Percentiles rank a stretch among this genome's conserved stretches.
These are phyloP conservation scores for Thalassiosira livingstoniorum DNA, from an alignment of 352 stramenopile genomes.

Conservation along the genomic window DNA sequence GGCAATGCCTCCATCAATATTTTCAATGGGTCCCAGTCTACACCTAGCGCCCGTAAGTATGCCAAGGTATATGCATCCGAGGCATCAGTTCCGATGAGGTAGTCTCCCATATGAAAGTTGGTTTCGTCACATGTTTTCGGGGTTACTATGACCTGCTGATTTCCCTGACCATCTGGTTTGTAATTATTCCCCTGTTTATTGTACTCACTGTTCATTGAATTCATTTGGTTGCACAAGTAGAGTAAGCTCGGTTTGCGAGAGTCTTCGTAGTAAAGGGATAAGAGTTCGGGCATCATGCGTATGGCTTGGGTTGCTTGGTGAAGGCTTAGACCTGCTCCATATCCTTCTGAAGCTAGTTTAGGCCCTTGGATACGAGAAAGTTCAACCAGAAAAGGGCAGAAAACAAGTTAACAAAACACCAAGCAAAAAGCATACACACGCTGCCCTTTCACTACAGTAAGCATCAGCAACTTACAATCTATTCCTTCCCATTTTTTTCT, in stretches of 20 bases:
- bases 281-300: slow-evolving; percentile 62
- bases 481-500: slow-evolving; percentile 22
- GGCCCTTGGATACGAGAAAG: slow-evolving; percentile 33
- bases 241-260: slow-evolving; percentile 47
- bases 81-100: slow-evolving; percentile 48
- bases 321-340: slow-evolving; percentile 64
- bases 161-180: too few species aligned
- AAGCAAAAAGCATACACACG: slow-evolving; percentile 4
- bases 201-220: too few species aligned
- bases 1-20: slow-evolving; percentile 59
- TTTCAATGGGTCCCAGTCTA: slow-evolving; percentile 58
- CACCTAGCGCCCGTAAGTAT: slow-evolving; percentile 57
- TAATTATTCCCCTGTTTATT: too few species aligned
- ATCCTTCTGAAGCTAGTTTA: slow-evolving; percentile 54
- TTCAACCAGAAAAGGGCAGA: background rate
- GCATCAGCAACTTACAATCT: slow-evolving; percentile 52
- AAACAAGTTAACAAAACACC: background rate
- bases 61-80: slow-evolving; percentile 61
- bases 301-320: slow-evolving; percentile 56
- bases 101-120: slow-evolving; percentile 36
- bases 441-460: background rate
- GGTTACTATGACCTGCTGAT: slow-evolving; percentile 24
- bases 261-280: slow-evolving; percentile 58
- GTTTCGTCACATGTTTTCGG: slow-evolving; percentile 52
- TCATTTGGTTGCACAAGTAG: slow-evolving; percentile 54